Conservation (phyloP, 192 early-diverging fungal species). For the Coemansia erecta region DNA sequence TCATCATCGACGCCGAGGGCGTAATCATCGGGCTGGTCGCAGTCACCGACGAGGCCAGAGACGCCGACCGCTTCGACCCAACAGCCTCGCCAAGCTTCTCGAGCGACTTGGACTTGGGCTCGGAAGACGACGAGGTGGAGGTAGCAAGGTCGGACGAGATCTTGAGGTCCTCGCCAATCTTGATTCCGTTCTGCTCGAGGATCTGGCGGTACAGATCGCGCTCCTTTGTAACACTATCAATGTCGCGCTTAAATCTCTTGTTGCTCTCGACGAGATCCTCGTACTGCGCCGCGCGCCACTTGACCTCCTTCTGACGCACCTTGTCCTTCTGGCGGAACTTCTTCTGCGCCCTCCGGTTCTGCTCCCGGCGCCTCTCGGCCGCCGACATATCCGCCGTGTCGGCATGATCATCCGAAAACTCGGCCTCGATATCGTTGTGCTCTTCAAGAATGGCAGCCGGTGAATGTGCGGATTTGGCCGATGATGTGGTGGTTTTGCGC, state of each 20-base stretch:
- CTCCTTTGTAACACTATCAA: slow-evolving; percentile 35
- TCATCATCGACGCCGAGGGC: neutral
- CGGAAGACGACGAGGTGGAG: no score
- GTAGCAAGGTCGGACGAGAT: neutral
- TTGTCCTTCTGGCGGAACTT: slow-evolving; percentile 57
- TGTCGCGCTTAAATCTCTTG: slow-evolving; percentile 52
- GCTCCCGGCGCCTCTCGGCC: slow-evolving; percentile 49
- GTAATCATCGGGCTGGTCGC: slow-evolving; percentile 20
- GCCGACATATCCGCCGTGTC: slow-evolving; percentile 36
- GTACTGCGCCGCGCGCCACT: slow-evolving; percentile 54
- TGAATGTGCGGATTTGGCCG: neutral
- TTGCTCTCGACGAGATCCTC: slow-evolving; percentile 42
- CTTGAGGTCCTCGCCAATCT: slow-evolving; percentile 7
- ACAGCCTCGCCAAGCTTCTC: neutral
- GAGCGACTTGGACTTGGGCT: neutral
- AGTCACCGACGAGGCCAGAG: slow-evolving; percentile 5
- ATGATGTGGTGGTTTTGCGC: slow-evolving; percentile 23
- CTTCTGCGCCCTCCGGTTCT: slow-evolving; percentile 55
- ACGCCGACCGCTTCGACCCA: neutral
- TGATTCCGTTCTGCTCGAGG: slow-evolving; percentile 39
- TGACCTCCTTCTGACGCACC: slow-evolving; percentile 54
- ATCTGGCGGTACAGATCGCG: slow-evolving; percentile 47
- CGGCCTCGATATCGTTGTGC: slow-evolving; percentile 4
- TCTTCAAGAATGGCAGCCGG: slow-evolving; percentile 9
- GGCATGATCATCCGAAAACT: slow-evolving; percentile 6